Evolutionary conservation across 1,284 basidiomycete species (phyloP).

Genomic region (Pseudozyma flocculosa): DNA sequence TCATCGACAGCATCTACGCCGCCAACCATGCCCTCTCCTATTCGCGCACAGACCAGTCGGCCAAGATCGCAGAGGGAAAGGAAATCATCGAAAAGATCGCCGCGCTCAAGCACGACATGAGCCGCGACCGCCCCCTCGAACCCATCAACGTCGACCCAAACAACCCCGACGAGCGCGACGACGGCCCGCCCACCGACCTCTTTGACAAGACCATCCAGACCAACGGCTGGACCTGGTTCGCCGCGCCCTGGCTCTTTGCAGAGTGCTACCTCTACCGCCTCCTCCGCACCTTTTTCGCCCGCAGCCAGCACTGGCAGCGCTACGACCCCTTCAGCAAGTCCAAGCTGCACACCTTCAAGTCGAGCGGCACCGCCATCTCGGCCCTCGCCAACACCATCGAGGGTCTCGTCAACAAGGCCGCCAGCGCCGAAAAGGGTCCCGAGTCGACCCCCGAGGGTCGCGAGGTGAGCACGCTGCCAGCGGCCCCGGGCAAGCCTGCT

Average conservation of each 20-base stretch:
- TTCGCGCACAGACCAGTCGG: conserved; percentile 61
- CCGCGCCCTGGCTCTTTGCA: conserved; percentile 82
- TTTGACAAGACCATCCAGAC: conserved; percentile 40
- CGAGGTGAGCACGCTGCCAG: too few relatives aligned
- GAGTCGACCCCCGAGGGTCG: conserved; percentile 34
- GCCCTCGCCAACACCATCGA: conserved; percentile 49
- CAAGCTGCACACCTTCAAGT: conserved; percentile 80
- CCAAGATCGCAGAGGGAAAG: conserved; percentile 69
- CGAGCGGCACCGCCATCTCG: conserved; percentile 76
- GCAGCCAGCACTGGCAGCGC: conserved; percentile 70
- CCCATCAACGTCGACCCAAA: conserved; percentile 30
- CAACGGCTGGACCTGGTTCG: conserved; percentile 76
- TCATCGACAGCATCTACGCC: conserved; percentile 72
- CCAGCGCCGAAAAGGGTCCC: conserved; percentile 16
- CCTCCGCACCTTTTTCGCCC: conserved; percentile 73
- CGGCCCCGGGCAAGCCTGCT: too few relatives aligned
- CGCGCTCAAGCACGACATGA: conserved; percentile 86
- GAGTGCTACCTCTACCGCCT: conserved; percentile 83
- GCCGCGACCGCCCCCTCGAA: conserved; percentile 73
- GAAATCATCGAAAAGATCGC: conserved; percentile 75
- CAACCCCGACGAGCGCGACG: conserved; percentile 61
- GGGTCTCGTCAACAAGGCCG: conserved; percentile 37
- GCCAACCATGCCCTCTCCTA: conserved; percentile 50
- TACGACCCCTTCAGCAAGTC: conserved; percentile 83
- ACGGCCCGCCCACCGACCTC: conserved; percentile 64